Percentiles rank a stretch among this genome's conserved stretches.
Evolutionary conservation across 2,329 filamentous ascomycete species (phyloP).

Genomic region (Xylariaceae sp.): DNA sequence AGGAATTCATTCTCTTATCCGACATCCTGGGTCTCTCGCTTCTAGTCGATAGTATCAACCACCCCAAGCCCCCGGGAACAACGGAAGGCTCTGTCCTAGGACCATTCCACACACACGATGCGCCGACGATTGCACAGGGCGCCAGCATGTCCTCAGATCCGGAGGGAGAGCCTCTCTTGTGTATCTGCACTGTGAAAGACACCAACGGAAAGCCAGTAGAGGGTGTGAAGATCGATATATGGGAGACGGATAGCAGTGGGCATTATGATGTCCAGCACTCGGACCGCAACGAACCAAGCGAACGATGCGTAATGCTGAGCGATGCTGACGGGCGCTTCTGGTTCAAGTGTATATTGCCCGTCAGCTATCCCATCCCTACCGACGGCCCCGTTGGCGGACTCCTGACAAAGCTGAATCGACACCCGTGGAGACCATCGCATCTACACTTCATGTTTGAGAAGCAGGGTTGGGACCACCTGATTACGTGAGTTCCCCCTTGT

Average conservation of each 20-base stretch:
- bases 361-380: slow-evolving; percentile 78
- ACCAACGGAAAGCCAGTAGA: slow-evolving; percentile 56
- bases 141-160: slow-evolving; percentile 62
- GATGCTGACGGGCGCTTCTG: slow-evolving; percentile 72
- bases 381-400: slow-evolving; percentile 78
- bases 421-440: slow-evolving; percentile 71
- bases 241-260: slow-evolving; percentile 78
- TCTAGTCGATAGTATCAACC: slow-evolving; percentile 76
- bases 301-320: slow-evolving; percentile 63
- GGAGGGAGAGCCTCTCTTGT: slow-evolving; percentile 63
- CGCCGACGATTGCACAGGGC: slow-evolving; percentile 52
- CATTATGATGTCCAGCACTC: slow-evolving; percentile 78
- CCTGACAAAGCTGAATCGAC: slow-evolving; percentile 60
- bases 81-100: slow-evolving; percentile 79
- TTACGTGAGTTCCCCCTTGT: slow-evolving; percentile 58
- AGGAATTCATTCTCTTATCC: slow-evolving; percentile 78
- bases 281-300: slow-evolving; percentile 58
- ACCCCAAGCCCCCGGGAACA: slow-evolving; percentile 64
- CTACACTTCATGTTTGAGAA: slow-evolving; percentile 90
- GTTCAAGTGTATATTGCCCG: slow-evolving; percentile 80
- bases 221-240: slow-evolving; percentile 71
- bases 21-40: slow-evolving; percentile 75
- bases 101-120: slow-evolving; percentile 79
- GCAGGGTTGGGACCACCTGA: slow-evolving; percentile 69
- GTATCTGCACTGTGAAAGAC: slow-evolving; percentile 67